Percentiles rank a stretch among this genome's conserved stretches.
These are phyloP conservation scores for Gastrolobium villosum DNA, from an alignment of 306 rosid genomes.

Conservation along the genomic window DNA sequence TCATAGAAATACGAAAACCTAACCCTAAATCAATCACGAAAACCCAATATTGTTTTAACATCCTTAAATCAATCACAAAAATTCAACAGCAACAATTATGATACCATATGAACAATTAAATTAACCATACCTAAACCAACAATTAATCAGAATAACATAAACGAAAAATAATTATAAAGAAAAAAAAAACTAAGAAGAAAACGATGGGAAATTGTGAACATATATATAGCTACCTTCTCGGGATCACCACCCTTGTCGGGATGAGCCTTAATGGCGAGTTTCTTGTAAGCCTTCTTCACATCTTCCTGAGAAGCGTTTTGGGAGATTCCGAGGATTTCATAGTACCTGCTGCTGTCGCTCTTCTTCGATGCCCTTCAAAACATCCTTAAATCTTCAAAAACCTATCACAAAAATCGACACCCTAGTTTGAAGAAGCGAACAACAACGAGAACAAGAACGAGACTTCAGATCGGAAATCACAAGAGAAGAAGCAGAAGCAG, in stretches of 20 bases:
- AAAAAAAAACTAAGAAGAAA: not conserved
- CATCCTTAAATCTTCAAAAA: constrained; percentile 53
- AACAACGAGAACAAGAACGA: not conserved
- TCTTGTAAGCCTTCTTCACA: constrained; percentile 88
- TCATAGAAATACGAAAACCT: not conserved
- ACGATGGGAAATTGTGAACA: not conserved
- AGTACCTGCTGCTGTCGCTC: constrained; percentile 77
- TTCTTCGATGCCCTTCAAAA: constrained; percentile 83
- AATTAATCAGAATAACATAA: not conserved
- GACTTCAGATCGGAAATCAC: constrained; percentile 36
- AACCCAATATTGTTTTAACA: not conserved
- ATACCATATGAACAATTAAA: not conserved
- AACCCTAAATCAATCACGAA: constrained; percentile 3
- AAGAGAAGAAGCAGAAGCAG: not conserved
- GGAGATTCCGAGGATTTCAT: constrained; percentile 78
- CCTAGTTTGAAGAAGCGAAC: not conserved
- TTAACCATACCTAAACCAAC: not conserved
- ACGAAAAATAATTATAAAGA: not conserved
- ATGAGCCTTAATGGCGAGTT: constrained; percentile 89
- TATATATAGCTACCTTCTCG: constrained; percentile 60
- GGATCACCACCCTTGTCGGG: constrained; percentile 97
- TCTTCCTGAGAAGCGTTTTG: constrained; percentile 82
- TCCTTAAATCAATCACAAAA: not conserved
- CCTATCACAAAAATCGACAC: constrained; percentile 16
- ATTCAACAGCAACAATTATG: no score